phyloP scores from a whole-genome alignment of 495 filamentous ascomycete genomes.

The Cercophora samala region DNA sequence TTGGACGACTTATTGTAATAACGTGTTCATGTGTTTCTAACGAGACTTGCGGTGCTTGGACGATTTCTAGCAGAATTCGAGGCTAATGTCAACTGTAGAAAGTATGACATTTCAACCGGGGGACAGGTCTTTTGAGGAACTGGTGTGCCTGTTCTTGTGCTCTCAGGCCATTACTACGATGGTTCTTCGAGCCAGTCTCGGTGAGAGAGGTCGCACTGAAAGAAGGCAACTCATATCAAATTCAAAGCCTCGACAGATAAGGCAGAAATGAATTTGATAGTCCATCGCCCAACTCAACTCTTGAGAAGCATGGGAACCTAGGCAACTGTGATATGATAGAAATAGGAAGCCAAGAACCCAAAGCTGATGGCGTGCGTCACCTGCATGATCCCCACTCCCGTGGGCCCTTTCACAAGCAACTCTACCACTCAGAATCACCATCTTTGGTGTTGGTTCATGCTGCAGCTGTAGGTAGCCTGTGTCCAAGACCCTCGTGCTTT shows the following conservation, averaged over 20 bases:
- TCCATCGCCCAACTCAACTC: neutral
- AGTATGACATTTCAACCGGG: too few relatives aligned
- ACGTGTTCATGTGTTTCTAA: too few relatives aligned
- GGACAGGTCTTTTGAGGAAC: too few relatives aligned
- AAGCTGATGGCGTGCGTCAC: conserved; percentile 10
- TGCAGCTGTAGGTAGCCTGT: conserved; percentile 3
- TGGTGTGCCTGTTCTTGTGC: too few relatives aligned
- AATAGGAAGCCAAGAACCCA: neutral
- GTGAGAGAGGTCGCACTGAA: too few relatives aligned
- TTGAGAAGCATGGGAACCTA: neutral
- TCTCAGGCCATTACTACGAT: too few relatives aligned
- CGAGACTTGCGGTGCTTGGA: too few relatives aligned
- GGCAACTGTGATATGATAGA: neutral
- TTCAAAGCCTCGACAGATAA: neutral
- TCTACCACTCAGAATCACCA: neutral
- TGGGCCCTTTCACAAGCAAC: neutral
- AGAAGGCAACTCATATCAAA: neutral
- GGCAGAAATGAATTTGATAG: neutral
- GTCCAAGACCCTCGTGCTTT: neutral
- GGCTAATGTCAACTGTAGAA: too few relatives aligned
- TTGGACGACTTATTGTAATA: too few relatives aligned
- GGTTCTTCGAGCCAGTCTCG: too few relatives aligned
- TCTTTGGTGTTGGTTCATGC: conserved; percentile 1
- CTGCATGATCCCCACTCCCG: conserved; percentile 7
- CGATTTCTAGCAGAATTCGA: too few relatives aligned